Evolutionary conservation across 2,329 filamentous ascomycete species (phyloP), one percentile per base, ranked within the genome.

Genomic region (Akanthomyces dipterigenus): DNA sequence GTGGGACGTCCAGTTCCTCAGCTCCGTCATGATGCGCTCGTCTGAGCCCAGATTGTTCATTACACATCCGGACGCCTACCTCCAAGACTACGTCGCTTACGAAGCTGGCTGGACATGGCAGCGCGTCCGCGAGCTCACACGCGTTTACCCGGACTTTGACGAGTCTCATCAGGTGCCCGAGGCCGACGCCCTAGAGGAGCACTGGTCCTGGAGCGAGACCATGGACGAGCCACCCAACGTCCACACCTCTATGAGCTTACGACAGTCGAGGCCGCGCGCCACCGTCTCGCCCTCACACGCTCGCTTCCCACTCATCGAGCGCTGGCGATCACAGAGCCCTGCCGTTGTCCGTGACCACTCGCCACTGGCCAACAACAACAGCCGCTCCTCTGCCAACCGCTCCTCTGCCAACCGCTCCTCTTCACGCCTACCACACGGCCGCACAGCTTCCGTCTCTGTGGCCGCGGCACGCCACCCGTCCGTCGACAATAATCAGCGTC

Each of bases 41-140:
- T 80, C 83, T 11, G 80, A 82, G 64, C 85, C 86, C 64, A 82
- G 89, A 9, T 80, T 93, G 14, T 93, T 89, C 73, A 80, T 93
- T 62, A 93, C 90, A 1, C 88, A 90, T 62, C 83, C 87, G 3
- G 86, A 89, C 65, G 87, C 88, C 1, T 93, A 93, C 65, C 75
- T 90, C 2, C 90, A 93, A 68, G 82, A 86, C 63, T 71, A 76
- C 16, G 74, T 78, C 36, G 77, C 81, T 5, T 80, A 82, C 42
- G 78, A 81, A 48, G 70, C 76, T 11, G 79, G 80, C 5, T 92
- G 88, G 88, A 86, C 84, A 1, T 93, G 90, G 90, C 85, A 86
- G 66, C 81, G 80, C 50, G 72, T 93, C 11, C 82, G 85, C 38
- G 81, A 86, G 66, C 75, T 91, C 26, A 84, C 82, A 54, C 80